Evolutionary conservation across 306 rosid species (phyloP), one percentile per base, ranked within the genome.

Genomic region (Cucurbita moschata): DNA sequence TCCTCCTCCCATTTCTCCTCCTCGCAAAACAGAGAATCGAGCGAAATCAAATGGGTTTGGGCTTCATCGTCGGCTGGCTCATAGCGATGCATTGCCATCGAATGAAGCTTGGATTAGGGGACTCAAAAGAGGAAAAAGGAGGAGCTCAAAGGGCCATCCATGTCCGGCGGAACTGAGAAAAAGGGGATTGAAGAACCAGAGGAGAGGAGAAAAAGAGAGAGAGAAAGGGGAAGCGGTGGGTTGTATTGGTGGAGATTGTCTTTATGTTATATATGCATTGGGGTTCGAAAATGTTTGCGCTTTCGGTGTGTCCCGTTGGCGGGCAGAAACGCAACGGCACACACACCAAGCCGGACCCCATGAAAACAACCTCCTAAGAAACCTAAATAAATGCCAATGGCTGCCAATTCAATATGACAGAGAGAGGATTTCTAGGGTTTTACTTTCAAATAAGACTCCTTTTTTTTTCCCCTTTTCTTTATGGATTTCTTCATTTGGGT

Each of bases 251-350:
- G 71, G 62, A 42, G 79, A 73, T 46, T 60, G 46, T 26, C 37
- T 26, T 15, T 46, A 46, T 46, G 49, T 69, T 49, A 26, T 60
- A 74, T 73, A 49, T 40, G 65, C 76, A 57, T 80, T 53, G 75
- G 77, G 56, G 69, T 58, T 73, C 56, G 71, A 58, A 42, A 63
- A 12, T 76, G 10, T 81, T 67, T 81, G 87, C 37, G 87, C 94
- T 92, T 92, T 92, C 94, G 97, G 97, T 89, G 96, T 78, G 88
- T 82, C 55, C 77, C 59, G 86, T 87, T 89, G 96, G 93, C 84
- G 89, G 88, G 88, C 80, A 85, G 86, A 87, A 88, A 76, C 77
- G 76, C 35, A 82, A 83, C 75, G 94, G 94, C 96, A 89, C 91
- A 78, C 91, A 85, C 75, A 86, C 71, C 96, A 73, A 92, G 89